Evolutionary conservation across 495 filamentous ascomycete species (phyloP), one percentile per base, ranked within the genome.

Genomic region (Daldinia childiae): DNA sequence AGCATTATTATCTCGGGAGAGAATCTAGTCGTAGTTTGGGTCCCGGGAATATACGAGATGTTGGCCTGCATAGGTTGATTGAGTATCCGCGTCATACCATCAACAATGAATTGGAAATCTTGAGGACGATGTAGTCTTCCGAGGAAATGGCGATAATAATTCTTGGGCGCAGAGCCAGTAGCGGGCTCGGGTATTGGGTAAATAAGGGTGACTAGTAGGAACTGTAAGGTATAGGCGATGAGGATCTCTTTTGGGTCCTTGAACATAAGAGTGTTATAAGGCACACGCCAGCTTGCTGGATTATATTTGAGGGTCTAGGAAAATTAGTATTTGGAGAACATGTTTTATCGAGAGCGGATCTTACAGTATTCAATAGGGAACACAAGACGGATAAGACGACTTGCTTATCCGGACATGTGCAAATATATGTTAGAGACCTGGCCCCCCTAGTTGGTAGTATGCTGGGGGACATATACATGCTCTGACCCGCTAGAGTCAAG

Each of bases 21-120:
- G 86, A 94, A 97, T 79, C 91, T 93, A 63, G 93, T 81, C 0
- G 90, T 87, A 62, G 89, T 87, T 72, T 97, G 92, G 54, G 90
- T 92, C 5, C 95, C 93, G 1, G 95, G 95, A 7, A 99, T 88
- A 77, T 97, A 98, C 0, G 95, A 93, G 2, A 86, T 86, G 26
- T 92, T 94, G 15, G 91, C 90, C 82, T 97, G 92, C 66, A 98
- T 89, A 6, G 95, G 95, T 67, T 98, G 94, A 73, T 95, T 97
- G 59, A 99, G 79, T 38, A 98, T 90, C 71, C 93, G 89, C 3
- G 91, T 97, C 91, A 99, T 96, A 24, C 95, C 95, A 79, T 98
- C 95, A 14, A 95, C 91, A 24, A 98, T 87, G 77, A 98, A 98
- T 79, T 99, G 95, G 79, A 99, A 98, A 76, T 99, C 95, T 76